Evolutionary conservation across 805 yeast species (phyloP).

Genomic region (Saturnispora hagleri): DNA sequence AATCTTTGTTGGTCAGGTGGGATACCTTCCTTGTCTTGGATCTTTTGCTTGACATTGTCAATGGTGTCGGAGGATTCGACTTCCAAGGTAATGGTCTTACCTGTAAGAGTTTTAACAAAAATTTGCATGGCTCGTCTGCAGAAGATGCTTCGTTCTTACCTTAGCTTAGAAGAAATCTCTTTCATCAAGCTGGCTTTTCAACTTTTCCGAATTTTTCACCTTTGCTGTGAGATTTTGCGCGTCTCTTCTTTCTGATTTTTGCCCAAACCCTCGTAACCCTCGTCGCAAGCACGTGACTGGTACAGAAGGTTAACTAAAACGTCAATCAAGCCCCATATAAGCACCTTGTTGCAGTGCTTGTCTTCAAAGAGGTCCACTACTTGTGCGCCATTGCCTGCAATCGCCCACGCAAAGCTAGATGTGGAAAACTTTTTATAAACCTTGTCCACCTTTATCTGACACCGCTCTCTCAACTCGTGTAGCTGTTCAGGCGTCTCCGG

Average conservation of each 20-base stretch:
- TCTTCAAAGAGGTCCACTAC: background rate
- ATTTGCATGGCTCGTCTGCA: conserved; percentile 74
- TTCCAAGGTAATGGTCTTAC: conserved; percentile 75
- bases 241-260: background rate
- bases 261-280: conserved; percentile 4
- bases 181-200: background rate
- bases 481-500: background rate
- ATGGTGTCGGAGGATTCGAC: conserved; percentile 97
- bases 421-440: background rate
- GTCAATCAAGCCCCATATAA: background rate
- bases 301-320: background rate
- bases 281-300: conserved; percentile 4
- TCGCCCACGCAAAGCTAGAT: background rate
- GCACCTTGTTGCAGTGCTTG: background rate
- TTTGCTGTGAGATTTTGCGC: background rate
- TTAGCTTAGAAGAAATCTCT: conserved; percentile 14
- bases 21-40: conserved; percentile 95
- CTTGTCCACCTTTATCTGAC: background rate
- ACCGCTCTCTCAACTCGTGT: background rate
- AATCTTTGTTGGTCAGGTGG: conserved; percentile 98
- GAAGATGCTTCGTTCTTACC: conserved; percentile 60
- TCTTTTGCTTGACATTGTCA: conserved; percentile 93
- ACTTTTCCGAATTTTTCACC: background rate
- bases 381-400: background rate
- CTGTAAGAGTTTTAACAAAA: conserved; percentile 47